Evolutionary conservation across 208 protist genomes (phyloP).

Genomic region (Lotmaria passim): DNA sequence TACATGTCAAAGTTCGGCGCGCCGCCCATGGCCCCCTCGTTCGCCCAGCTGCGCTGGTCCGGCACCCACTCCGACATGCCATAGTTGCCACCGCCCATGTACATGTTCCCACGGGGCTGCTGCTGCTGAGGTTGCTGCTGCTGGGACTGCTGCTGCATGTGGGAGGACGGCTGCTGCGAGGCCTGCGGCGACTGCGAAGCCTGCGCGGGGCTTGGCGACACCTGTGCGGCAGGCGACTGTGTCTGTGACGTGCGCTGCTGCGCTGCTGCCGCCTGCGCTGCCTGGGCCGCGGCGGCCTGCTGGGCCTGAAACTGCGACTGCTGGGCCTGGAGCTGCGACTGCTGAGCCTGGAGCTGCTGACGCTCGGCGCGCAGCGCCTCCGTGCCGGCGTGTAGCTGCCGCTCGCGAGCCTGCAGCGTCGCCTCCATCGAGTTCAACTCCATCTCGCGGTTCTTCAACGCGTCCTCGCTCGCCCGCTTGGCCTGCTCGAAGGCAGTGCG

Average conservation of each 20-base stretch:
- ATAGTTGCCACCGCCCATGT: constrained; percentile 28
- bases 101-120: constrained; percentile 30
- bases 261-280: constrained; percentile 15
- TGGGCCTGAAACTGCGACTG: constrained; percentile 32
- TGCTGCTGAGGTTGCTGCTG: constrained; percentile 33
- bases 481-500: constrained; percentile 52
- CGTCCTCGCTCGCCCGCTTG: constrained; percentile 50
- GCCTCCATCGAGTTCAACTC: constrained; percentile 54
- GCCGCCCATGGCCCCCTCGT: constrained; percentile 22
- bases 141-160: constrained; percentile 34
- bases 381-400: constrained; percentile 45
- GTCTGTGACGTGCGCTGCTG: constrained; percentile 30
- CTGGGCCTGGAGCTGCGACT: constrained; percentile 38
- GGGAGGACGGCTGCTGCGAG: constrained; percentile 35
- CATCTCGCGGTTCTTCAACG: constrained; percentile 47
- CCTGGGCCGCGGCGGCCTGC: constrained; percentile 14
- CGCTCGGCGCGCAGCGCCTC: constrained; percentile 42
- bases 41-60: constrained; percentile 33
- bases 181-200: constrained; percentile 25
- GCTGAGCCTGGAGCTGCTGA: constrained; percentile 50
- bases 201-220: constrained; percentile 23
- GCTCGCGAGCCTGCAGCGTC: constrained; percentile 37
- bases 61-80: constrained; percentile 19
- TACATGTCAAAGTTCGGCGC: constrained; percentile 23
- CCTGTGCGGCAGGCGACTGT: constrained; percentile 34